These are phyloP conservation scores for Panicum miliaceum DNA, from an alignment of 176 grass and related monocot species.

Conservation along the genomic window DNA sequence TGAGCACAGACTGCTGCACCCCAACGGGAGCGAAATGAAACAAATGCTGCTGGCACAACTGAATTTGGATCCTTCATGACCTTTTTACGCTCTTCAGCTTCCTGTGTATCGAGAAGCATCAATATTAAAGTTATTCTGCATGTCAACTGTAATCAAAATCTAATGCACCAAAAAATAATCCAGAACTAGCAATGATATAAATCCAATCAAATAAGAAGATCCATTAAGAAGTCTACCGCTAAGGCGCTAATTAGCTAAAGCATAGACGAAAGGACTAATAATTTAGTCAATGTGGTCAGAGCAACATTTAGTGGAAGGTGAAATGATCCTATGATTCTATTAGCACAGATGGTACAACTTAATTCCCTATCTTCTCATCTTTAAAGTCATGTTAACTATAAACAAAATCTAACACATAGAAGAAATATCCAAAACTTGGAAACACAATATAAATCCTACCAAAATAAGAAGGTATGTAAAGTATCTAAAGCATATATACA, in stretches of 20 bases:
- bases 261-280: background rate
- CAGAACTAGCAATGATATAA: background rate
- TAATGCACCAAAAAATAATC: background rate
- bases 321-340: background rate
- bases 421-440: background rate
- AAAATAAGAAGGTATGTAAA: background rate
- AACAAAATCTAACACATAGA: background rate
- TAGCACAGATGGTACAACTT: too few relatives aligned
- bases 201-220: background rate
- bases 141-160: slow-evolving; percentile 22
- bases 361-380: background rate
- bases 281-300: background rate
- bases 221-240: background rate
- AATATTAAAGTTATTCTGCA: slow-evolving; percentile 12
- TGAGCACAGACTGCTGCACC: slow-evolving; percentile 97
- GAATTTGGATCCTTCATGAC: slow-evolving; percentile 80
- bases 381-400: background rate
- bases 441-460: background rate
- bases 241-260: too few relatives aligned
- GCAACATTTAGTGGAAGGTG: background rate
- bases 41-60: slow-evolving; percentile 83
- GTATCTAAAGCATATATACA: background rate
- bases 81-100: slow-evolving; percentile 73
- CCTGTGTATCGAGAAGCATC: slow-evolving; percentile 51
- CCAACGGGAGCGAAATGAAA: slow-evolving; percentile 89